Evolutionary conservation across 768 basidiomycete genomes (phyloP), one percentile per base, ranked within the genome.

Genomic region (Rickenella mellea): DNA sequence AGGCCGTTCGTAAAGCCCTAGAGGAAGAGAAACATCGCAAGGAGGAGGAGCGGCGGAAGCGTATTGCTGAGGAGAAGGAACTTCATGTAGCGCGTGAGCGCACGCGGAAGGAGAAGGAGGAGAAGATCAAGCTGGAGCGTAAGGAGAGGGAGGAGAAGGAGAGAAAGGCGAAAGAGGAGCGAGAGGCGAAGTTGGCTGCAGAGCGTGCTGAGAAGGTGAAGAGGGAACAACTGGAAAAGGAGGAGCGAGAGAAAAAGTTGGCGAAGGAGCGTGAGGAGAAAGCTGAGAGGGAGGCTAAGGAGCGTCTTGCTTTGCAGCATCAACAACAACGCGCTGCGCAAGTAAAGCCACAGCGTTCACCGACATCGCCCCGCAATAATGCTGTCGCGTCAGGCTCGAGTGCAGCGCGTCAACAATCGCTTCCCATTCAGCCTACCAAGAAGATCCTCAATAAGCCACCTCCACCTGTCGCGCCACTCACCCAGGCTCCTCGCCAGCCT

Each of bases 1-100:
- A 97, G 54, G 74, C 78, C 39, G 71, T 71, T 44, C 80, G 80
- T 45, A 82, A 82, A 57, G 78, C 73, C 40, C 74, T 74, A 22
- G 89, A 92, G 45, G 92, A 94, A 55, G 91, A 93, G 61, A 80
- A 75, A 52, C 66, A 72, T 31, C 74, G 79, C 43, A 87, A 82
- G 55, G 90, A 91, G 32, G 92, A 96, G 59, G 89, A 93, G 58
- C 67, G 71, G 24, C 76, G 83, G 43, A 78, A 80, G 56, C 79
- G 86, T 20, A 61, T 78, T 45, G 74, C 79, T 27, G 84, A 90
- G 53, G 87, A 91, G 61, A 79, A 80, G 51, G 85, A 89, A 49
- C 77, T 78, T 11, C 81, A 87, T 50, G 77, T 71, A 12, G 85
- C 89, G 54, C 74, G 80, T 11, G 83, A 87, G 48, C 69, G 76